Evolutionary conservation across 139 green algal species (phyloP).

Genomic region (Klebsormidium nitens): DNA sequence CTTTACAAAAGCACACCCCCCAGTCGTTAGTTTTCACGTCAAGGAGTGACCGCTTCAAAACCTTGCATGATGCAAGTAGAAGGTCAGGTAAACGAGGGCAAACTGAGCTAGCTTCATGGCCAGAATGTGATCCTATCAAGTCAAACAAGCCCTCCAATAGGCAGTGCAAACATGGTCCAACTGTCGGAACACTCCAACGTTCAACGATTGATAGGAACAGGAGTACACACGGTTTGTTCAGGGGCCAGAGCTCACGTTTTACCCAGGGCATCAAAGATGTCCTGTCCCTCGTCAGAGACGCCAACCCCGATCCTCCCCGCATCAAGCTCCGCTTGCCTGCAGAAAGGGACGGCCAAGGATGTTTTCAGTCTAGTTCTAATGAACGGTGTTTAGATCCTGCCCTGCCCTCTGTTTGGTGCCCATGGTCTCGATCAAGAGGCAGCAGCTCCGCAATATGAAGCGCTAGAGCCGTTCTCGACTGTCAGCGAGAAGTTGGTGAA

Average conservation of each 20-base stretch:
- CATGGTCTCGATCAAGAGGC: too few relatives aligned
- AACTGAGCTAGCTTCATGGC: not conserved
- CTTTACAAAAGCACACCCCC: too few relatives aligned
- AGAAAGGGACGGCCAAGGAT: too few relatives aligned
- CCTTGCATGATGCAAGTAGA: not conserved
- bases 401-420: too few relatives aligned
- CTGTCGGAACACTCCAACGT: too few relatives aligned
- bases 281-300: constrained; percentile 60
- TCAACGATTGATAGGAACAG: not conserved
- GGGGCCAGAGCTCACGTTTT: constrained; percentile 55
- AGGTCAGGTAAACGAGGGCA: not conserved
- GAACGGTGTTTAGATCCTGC: too few relatives aligned
- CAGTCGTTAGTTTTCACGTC: too few relatives aligned
- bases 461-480: too few relatives aligned
- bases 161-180: not conserved
- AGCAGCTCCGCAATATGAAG: too few relatives aligned
- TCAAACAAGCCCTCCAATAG: not conserved
- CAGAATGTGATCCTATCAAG: not conserved
- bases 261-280: constrained; percentile 74
- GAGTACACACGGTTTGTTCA: not conserved
- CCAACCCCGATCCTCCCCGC: constrained; percentile 63
- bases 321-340: constrained; percentile 60
- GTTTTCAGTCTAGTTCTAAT: too few relatives aligned
- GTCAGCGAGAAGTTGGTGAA: too few relatives aligned
- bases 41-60: too few relatives aligned